Evolutionary conservation across 345 rosid species (phyloP), one percentile per base, ranked within the genome.

Genomic region (Orychophragmus violaceus): DNA sequence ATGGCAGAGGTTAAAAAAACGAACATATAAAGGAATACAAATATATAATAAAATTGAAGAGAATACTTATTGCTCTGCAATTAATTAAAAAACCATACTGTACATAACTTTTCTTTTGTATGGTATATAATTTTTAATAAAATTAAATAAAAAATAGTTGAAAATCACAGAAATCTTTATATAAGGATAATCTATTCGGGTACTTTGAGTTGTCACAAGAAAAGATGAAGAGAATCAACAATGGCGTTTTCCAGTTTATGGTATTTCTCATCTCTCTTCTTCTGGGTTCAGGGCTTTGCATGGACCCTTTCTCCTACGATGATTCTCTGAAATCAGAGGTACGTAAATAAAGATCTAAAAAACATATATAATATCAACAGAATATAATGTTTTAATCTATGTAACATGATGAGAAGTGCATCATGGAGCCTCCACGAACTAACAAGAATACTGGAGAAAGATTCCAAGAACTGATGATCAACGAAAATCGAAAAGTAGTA

Each of bases 261-360:
- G n/a, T 59, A 24, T 46, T 11, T 29, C 13, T 55, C 5, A 29
- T 14, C 41, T 12, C 28, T 44, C 22, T 32, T 45, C 48, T 58
- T 32, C 14, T 67, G 6, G 21, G 22, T 66, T 69, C 78, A 74
- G 70, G 76, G 66, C 75, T 25, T 51, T 60, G 27, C 32, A 35
- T 53, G 8, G 28, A 24, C 32, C 80, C 69, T 55, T 28, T 79
- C 64, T 64, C 73, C 12, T 80, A 87, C 8, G 19, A 41, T 58
- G 80, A 85, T 62, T 72, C 80, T 55, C 82, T 83, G 27, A 77
- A 85, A 53, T 70, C 79, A 12, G 42, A 85, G 94, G 88, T 79
- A 79, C 25, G 44, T 11, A 46, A 30, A 13, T 19, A 44, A 8
- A 33, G 56, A 8, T 25, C 6, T 8, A 30, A 1, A 32, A 35